Base-by-base conservation (phyloP, 2,329 filamentous ascomycete genomes). In the Ceratocystis harringtonii region DNA sequence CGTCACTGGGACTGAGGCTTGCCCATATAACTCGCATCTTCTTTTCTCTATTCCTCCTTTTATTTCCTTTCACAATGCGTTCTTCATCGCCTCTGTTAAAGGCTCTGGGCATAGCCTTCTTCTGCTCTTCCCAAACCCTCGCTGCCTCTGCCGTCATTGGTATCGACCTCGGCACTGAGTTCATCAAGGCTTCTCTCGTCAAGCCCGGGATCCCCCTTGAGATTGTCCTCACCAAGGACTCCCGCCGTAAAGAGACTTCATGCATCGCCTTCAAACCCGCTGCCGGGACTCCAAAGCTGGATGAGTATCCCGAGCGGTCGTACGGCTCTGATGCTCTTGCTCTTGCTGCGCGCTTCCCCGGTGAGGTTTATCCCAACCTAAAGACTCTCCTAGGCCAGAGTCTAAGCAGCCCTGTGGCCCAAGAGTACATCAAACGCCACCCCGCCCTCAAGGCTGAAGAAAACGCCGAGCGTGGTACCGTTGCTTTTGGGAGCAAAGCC, bases 161-260 rank as follows among this genome's bases (percentile, higher is more conserved):
- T 69, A 83, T 99, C 71, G 94, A 99, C 76, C 81, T 99, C 65
- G 94, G 94, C 70, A 96, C 94, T 66, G 90, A 96, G 75, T 96
- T 95, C 78, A 89, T 99, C 78, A 99, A 97, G 79, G 92, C 92
- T 32, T 86, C 89, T 15, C 84, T 99, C 52, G 92, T 99, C 68
- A 97, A 97, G 78, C 94, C 94, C 1, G 94, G 94, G 68, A 92
- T 95, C 63, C 94, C 94, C 10, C 89, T 99, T 73, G 94, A 99
- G 70, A 97, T 99, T 70, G 92, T 99, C 74, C 83, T 96, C 66
- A 96, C 92, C 36, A 99, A 97, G 75, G 94, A 99, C 77, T 96
- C 94, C 36, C 89, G 95, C 75, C 88, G 94, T 73, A 99, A 99
- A 80, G 94, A 99, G 75, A 84, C 83, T 28, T 90, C 92, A 1